These are phyloP conservation scores for Suhomyces tanzawaensis DNA, from an alignment of 805 yeast genomes.

Conservation along the genomic window DNA sequence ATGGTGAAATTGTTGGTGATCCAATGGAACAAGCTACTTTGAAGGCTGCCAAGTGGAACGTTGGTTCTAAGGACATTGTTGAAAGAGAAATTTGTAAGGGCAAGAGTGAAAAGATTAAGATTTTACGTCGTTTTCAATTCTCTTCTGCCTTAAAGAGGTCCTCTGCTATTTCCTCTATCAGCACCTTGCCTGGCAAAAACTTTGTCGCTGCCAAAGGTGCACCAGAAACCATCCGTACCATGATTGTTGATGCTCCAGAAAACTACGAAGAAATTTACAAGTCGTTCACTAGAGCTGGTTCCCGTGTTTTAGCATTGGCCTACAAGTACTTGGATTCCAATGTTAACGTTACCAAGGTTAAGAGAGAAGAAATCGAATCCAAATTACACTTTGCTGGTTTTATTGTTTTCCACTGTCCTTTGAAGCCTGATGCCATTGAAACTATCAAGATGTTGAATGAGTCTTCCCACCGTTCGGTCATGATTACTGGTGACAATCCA, in stretches of 20 bases:
- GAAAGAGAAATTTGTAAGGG: constrained; percentile 34
- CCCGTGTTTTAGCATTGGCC: constrained; percentile 94
- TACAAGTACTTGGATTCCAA: constrained; percentile 65
- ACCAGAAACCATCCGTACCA: constrained; percentile 86
- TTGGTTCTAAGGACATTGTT: constrained; percentile 73
- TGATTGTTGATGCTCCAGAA: constrained; percentile 69
- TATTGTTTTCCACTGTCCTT: constrained; percentile 94
- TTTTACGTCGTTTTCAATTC: constrained; percentile 93
- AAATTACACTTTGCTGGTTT: constrained; percentile 83
- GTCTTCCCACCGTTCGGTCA: constrained; percentile 90
- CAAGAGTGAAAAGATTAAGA: constrained; percentile 53
- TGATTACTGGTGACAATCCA: constrained; percentile 99
- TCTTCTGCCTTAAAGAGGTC: constrained; percentile 95
- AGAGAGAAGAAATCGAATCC: constrained; percentile 75
- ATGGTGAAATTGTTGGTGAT: constrained; percentile 97
- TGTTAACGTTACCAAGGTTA: constrained; percentile 53
- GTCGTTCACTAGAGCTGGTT: constrained; percentile 90
- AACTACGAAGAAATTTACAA: constrained; percentile 83
- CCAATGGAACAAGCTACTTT: constrained; percentile 98
- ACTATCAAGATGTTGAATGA: constrained; percentile 90
- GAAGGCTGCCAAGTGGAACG: constrained; percentile 80
- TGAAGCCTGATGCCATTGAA: constrained; percentile 89
- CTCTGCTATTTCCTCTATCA: constrained; percentile 69
- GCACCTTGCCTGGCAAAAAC: constrained; percentile 43
- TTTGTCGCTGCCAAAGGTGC: constrained; percentile 95